A percentile compares a stretch with the other conserved stretches of the same genome.
These are phyloP conservation scores for Graphilbum sp. DNA, from an alignment of 2,329 filamentous ascomycete genomes.

Conservation along the genomic window DNA sequence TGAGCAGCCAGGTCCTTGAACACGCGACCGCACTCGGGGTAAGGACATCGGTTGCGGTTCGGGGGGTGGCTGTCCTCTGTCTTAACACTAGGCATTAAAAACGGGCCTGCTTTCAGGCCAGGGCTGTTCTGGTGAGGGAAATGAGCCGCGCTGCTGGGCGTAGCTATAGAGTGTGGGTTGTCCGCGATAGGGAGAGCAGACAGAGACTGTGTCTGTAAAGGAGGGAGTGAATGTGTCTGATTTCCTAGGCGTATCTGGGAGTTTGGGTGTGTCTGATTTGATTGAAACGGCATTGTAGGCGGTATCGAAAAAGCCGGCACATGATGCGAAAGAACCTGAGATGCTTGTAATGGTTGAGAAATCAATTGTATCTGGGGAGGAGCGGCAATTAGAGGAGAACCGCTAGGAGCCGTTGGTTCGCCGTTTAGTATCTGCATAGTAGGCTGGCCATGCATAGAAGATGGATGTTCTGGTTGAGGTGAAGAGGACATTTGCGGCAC, in stretches of 20 bases:
- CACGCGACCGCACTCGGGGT: slow-evolving; percentile 40
- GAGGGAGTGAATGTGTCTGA: slow-evolving; percentile 1
- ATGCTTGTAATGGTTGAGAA: not conserved
- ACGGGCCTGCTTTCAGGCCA: slow-evolving; percentile 1
- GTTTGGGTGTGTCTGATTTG: slow-evolving; percentile 1
- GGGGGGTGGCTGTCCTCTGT: slow-evolving; percentile 17
- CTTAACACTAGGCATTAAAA: slow-evolving; percentile 12
- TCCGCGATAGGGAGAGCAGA: slow-evolving; percentile 1
- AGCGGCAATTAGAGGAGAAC: too few relatives aligned
- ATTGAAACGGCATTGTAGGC: slow-evolving; percentile 3
- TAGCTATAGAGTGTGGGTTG: not conserved
- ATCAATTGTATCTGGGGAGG: not conserved
- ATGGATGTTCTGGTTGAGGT: not conserved
- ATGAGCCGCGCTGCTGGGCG: slow-evolving; percentile 1
- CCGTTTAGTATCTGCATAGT: not conserved
- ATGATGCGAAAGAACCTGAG: not conserved
- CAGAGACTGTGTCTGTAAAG: not conserved
- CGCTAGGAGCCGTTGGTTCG: not conserved
- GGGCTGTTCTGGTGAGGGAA: slow-evolving; percentile 6
- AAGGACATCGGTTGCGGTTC: slow-evolving; percentile 34
- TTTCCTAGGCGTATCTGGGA: not conserved
- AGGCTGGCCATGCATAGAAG: not conserved
- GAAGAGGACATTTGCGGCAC: not conserved
- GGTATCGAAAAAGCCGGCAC: not conserved
- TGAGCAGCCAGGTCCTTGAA: slow-evolving; percentile 63